These are phyloP conservation scores for Coemansia sp. DNA, from an alignment of 192 early-diverging fungal species.

Conservation along the genomic window DNA sequence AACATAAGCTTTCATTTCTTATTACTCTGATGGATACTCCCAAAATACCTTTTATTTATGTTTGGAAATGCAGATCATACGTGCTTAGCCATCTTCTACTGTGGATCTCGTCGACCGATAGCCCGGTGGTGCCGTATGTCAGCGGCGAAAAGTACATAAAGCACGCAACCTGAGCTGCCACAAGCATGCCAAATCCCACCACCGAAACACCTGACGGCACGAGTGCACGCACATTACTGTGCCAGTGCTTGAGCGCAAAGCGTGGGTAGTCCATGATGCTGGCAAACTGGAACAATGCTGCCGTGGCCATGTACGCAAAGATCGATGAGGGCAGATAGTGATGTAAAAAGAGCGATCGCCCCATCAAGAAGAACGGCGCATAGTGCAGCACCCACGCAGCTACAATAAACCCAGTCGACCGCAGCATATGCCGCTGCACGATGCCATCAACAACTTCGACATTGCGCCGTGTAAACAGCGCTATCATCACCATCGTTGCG, in stretches of 20 bases:
- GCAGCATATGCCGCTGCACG: constrained; percentile 46
- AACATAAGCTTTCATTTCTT: background rate
- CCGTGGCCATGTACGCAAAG: constrained; percentile 65
- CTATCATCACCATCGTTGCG: constrained; percentile 39
- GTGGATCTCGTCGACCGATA: constrained; percentile 60
- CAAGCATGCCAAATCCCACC: constrained; percentile 44
- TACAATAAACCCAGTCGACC: constrained; percentile 52
- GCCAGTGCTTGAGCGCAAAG: constrained; percentile 40
- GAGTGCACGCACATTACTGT: constrained; percentile 37
- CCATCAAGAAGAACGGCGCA: constrained; percentile 69
- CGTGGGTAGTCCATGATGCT: constrained; percentile 36
- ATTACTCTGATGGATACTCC: background rate
- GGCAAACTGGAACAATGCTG: constrained; percentile 64
- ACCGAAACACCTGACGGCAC: constrained; percentile 34
- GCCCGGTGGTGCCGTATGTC: constrained; percentile 76
- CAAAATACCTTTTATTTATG: constrained; percentile 8
- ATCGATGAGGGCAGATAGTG: constrained; percentile 72
- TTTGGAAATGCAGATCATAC: constrained; percentile 86
- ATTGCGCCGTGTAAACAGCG: constrained; percentile 33
- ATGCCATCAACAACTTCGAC: constrained; percentile 55
- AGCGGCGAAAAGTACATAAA: constrained; percentile 86
- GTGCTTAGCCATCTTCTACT: constrained; percentile 65
- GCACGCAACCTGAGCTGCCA: constrained; percentile 52
- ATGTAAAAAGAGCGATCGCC: constrained; percentile 68
- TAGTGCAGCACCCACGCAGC: constrained; percentile 66